Conservation (phyloP, 139 green algal genomes). For the Deuterostichococcus epilithicus region DNA sequence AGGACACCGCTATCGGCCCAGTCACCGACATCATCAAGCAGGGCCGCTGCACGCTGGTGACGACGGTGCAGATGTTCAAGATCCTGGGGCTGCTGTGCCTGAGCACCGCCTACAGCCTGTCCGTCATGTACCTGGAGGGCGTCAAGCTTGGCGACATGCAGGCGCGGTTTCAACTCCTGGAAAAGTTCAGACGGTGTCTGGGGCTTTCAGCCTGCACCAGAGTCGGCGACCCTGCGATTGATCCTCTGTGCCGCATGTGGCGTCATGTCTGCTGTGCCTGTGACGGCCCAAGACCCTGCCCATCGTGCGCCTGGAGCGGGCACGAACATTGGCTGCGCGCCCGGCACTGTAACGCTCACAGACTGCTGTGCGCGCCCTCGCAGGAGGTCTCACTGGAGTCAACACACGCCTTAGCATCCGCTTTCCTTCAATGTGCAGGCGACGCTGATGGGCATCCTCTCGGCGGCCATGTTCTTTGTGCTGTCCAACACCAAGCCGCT, state of each 20-base stretch:
- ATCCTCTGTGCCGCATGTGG: too few relatives aligned
- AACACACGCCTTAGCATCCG: too few relatives aligned
- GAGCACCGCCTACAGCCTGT: constrained; percentile 85
- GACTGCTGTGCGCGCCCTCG: too few relatives aligned
- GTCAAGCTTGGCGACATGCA: constrained; percentile 87
- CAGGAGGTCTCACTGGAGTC: too few relatives aligned
- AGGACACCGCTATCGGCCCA: constrained; percentile 65
- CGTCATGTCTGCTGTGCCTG: too few relatives aligned
- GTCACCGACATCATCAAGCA: constrained; percentile 89
- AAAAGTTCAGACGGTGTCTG: too few relatives aligned
- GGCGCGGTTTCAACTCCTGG: constrained; percentile 16
- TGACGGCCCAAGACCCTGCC: too few relatives aligned
- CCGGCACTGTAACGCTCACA: background rate
- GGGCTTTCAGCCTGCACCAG: too few relatives aligned
- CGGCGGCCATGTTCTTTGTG: constrained; percentile 93
- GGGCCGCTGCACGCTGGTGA: constrained; percentile 89
- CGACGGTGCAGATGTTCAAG: constrained; percentile 98
- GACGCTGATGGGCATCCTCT: constrained; percentile 76
- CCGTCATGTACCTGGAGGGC: constrained; percentile 88
- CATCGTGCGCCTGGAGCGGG: too few relatives aligned
- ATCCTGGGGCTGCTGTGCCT: constrained; percentile 97
- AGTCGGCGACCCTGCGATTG: too few relatives aligned
- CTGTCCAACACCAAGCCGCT: constrained; percentile 87
- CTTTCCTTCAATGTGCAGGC: constrained; percentile 52
- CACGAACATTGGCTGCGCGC: background rate